phyloP scores from a whole-genome alignment of 2,329 filamentous ascomycete species.

The Purpureocillium takamizusanense region DNA sequence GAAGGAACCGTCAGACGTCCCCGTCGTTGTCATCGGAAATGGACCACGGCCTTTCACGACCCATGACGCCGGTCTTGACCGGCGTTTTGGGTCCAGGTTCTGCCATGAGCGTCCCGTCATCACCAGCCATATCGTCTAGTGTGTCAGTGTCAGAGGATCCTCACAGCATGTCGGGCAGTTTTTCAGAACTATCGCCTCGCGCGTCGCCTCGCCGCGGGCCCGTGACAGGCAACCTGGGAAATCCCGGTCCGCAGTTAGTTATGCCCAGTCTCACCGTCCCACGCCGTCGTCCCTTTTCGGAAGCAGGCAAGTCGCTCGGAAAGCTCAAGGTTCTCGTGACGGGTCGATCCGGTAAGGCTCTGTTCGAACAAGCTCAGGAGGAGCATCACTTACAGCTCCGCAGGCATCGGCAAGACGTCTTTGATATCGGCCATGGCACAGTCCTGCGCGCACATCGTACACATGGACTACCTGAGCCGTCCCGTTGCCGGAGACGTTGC shows the following conservation, averaged over 20 bases:
- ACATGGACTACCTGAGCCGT: conserved; percentile 62
- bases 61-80: conserved; percentile 16
- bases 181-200: conserved; percentile 11
- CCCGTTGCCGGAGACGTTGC: conserved; percentile 30
- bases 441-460: conserved; percentile 82
- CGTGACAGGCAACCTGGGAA: conserved; percentile 1
- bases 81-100: conserved; percentile 19
- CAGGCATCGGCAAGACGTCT: conserved; percentile 81
- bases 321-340: conserved; percentile 83
- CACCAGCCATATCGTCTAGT: conserved; percentile 41
- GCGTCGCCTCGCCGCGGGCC: conserved; percentile 10
- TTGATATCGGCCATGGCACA: conserved; percentile 84
- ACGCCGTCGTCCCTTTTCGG: conserved; percentile 78
- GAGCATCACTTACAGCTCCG: neutral
- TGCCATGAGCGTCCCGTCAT: conserved; percentile 38
- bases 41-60: conserved; percentile 12
- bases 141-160: conserved; percentile 28
- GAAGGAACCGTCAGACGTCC: neutral
- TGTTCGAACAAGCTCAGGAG: neutral
- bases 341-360: conserved; percentile 58
- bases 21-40: conserved; percentile 6
- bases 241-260: conserved; percentile 65
- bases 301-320: conserved; percentile 74
- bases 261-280: conserved; percentile 97
- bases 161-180: conserved; percentile 14